A percentile compares a stretch with the other conserved stretches of the same genome.
phyloP scores from a whole-genome alignment of 2,329 filamentous ascomycete species.

The Diaporthe longicolla region DNA sequence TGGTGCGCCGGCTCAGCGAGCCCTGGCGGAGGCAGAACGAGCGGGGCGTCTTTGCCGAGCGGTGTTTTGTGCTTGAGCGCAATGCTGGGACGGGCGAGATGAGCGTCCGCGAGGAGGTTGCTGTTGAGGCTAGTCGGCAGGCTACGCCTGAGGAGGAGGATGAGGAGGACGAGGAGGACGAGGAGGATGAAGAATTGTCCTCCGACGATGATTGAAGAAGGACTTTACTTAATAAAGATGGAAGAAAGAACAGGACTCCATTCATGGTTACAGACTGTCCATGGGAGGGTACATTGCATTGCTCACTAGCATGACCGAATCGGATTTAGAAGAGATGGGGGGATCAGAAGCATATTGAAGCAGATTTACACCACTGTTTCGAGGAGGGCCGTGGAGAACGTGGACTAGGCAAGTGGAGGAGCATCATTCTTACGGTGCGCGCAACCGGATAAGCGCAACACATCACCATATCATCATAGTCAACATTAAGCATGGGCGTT shows the following conservation, averaged over 20 bases:
- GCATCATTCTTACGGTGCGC: neutral
- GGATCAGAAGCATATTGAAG: conserved; percentile 8
- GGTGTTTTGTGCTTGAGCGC: conserved; percentile 60
- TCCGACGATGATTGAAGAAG: neutral
- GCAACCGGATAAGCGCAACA: neutral
- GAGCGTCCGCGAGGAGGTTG: conserved; percentile 47
- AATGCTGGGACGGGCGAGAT: conserved; percentile 40
- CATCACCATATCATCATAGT: neutral
- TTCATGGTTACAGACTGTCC: neutral
- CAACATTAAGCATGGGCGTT: conserved; percentile 18
- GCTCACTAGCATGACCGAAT: conserved; percentile 8
- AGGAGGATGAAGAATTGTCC: neutral
- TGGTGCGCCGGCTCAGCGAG: conserved; percentile 59
- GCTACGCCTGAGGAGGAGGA: conserved; percentile 35
- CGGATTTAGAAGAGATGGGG: neutral
- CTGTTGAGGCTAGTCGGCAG: conserved; percentile 43
- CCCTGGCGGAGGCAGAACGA: conserved; percentile 58
- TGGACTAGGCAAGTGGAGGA: neutral
- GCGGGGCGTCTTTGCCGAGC: conserved; percentile 61
- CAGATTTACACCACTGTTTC: neutral
- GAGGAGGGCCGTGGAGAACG: no score
- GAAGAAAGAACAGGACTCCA: neutral
- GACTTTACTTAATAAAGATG: neutral
- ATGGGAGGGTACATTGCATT: neutral
- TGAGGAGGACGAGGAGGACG: neutral